Evolutionary conservation across 106 monocot genomes (phyloP).

Genomic region (Dendrobium huoshanense): DNA sequence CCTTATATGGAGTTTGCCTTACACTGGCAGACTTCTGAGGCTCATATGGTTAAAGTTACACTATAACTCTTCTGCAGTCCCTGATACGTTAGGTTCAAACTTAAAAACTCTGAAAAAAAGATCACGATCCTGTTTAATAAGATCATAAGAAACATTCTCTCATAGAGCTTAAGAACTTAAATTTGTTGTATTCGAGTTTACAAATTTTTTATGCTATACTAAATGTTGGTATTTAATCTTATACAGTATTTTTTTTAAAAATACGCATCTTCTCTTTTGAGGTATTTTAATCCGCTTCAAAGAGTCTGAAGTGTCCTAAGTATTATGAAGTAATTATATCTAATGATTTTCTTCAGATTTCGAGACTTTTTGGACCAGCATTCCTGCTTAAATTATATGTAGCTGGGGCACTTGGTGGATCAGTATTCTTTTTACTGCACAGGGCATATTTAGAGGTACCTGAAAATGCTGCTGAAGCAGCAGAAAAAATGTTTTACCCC

Average conservation of each 20-base stretch:
- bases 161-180: not conserved
- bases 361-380: slow-evolving; percentile 61
- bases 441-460: slow-evolving; percentile 36
- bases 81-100: not conserved
- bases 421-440: slow-evolving; percentile 67
- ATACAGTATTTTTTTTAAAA: not conserved
- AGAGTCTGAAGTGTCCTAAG: not conserved
- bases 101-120: not conserved
- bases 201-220: not conserved
- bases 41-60: not conserved
- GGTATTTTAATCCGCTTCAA: not conserved
- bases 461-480: not conserved
- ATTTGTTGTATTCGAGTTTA: not conserved
- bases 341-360: slow-evolving; percentile 36
- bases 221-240: not conserved
- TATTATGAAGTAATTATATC: slow-evolving; percentile 10
- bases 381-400: slow-evolving; percentile 80
- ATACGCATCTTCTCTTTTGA: not conserved
- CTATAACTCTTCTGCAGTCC: not conserved
- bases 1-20: not conserved
- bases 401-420: slow-evolving; percentile 80
- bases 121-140: not conserved
- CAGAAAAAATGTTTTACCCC: not conserved
- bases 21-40: not conserved
- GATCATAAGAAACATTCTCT: not conserved